Base-by-base conservation (phyloP, 805 yeast genomes). In the Candida michaelii region DNA sequence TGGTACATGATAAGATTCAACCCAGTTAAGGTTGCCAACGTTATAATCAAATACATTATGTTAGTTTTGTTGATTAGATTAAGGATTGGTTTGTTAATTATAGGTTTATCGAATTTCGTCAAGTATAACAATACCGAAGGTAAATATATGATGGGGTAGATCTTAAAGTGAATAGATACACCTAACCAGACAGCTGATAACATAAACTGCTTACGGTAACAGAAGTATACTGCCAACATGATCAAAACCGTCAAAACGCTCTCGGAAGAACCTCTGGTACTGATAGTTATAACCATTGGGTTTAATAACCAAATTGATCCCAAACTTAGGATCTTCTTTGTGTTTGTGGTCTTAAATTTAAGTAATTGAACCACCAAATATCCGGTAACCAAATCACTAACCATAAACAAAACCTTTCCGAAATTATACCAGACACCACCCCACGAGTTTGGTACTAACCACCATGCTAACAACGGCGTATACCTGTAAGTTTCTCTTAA, bases 231-330 rank as follows among this genome's bases (percentile, higher is more conserved):
- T 31, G 82, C 65, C 6, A 74, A 57, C 73, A 89, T 76, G 3
- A 89, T 76, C 50, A 91, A 66, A 24, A 87, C 89, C 2, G 95
- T 88, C 35, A 93, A 62, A 1, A 93, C 73, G 47, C 97, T 89
- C 56, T 93, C 99, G 0, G 96, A 85, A 19, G 93, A 86, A 1
- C 99, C 99, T 35, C 99, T 72, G 0, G 97, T 89, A 50, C 91
- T 82, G 37, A 93, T 93, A 0, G 96, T 89, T 24, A 84, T 79
- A 0, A 90, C 98, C 93, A 93, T 86, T 12, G 99, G 98, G 59
- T 93, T 93, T 51, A 89, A 70, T 14, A 93, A 70, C 98, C 98
- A 93, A 4, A 91, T 65, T 2, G 83, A 62, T 10, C 82, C 61
- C 31, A 81, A 68, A 5, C 69, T 49, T 10, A 74, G 44, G 6